Evolutionary conservation across 768 basidiomycete species (phyloP).

Genomic region (Boletus rufocinnamomeus): DNA sequence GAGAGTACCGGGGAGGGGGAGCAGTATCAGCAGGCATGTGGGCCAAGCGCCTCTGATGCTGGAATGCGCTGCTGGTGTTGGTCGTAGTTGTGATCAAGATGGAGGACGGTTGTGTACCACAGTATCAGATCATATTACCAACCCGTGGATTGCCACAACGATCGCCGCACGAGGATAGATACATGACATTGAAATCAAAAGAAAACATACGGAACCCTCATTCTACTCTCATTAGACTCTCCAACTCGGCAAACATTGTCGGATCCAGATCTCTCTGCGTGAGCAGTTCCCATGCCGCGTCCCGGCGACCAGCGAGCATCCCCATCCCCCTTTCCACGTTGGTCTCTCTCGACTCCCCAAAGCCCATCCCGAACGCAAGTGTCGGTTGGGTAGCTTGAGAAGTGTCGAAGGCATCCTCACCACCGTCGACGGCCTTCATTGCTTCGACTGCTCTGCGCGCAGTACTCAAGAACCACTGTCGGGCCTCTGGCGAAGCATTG

Average conservation of each 20-base stretch:
- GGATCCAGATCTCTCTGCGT: constrained; percentile 74
- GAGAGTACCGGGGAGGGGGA: constrained; percentile 66
- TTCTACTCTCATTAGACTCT: constrained; percentile 73
- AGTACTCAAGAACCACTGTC: constrained; percentile 53
- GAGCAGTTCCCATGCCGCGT: constrained; percentile 70
- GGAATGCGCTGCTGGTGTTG: not conserved
- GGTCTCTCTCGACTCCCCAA: constrained; percentile 69
- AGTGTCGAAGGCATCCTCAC: constrained; percentile 71
- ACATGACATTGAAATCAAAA: constrained; percentile 14
- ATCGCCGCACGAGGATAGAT: not conserved
- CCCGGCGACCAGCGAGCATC: constrained; percentile 69
- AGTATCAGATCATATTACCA: constrained; percentile 1
- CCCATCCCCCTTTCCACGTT: constrained; percentile 73
- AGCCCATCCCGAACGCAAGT: constrained; percentile 84
- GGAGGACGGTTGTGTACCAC: not conserved
- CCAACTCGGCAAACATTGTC: constrained; percentile 75
- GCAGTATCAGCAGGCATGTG: constrained; percentile 41
- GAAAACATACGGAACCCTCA: constrained; percentile 27
- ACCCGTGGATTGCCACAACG: constrained; percentile 17
- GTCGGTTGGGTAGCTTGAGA: constrained; percentile 58
- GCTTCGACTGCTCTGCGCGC: constrained; percentile 73
- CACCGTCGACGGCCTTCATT: constrained; percentile 77
- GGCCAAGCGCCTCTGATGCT: not conserved
- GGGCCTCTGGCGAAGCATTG: constrained; percentile 50
- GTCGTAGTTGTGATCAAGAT: constrained; percentile 6